Percentiles rank a stretch among this genome's conserved stretches.
Evolutionary conservation across 1,284 basidiomycete genomes (phyloP).

Genomic region (Rhodofomes roseus): DNA sequence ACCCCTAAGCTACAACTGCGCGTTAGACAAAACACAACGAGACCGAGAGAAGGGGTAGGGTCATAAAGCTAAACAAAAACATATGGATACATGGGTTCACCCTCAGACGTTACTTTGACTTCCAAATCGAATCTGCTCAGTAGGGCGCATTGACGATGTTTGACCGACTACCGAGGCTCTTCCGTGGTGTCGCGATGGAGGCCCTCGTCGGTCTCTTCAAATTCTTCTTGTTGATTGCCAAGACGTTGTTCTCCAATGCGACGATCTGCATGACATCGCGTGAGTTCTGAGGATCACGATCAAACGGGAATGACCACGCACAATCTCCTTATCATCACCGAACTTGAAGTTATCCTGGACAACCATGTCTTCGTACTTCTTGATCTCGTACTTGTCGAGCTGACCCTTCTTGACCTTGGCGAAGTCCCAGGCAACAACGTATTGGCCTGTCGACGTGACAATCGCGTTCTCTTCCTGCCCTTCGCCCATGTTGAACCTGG

Average conservation of each 20-base stretch:
- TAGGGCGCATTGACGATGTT: slow-evolving; percentile 72
- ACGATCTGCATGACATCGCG: slow-evolving; percentile 60
- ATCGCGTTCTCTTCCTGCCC: slow-evolving; percentile 92
- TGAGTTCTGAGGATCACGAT: neutral
- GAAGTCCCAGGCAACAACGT: slow-evolving; percentile 96
- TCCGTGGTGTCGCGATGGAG: slow-evolving; percentile 58
- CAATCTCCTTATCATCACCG: slow-evolving; percentile 93
- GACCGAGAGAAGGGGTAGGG: neutral
- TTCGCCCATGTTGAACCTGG: slow-evolving; percentile 88
- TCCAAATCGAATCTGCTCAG: slow-evolving; percentile 23
- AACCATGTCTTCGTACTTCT: slow-evolving; percentile 89
- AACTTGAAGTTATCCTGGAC: slow-evolving; percentile 97
- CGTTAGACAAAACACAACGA: neutral
- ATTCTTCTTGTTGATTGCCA: slow-evolving; percentile 92
- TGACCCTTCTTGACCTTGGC: slow-evolving; percentile 90
- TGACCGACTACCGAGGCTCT: slow-evolving; percentile 46
- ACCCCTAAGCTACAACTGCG: slow-evolving; percentile 6
- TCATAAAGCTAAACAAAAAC: neutral
- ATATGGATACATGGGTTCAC: slow-evolving; percentile 13
- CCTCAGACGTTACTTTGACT: neutral
- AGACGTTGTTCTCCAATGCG: slow-evolving; percentile 90
- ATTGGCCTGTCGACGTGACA: slow-evolving; percentile 94
- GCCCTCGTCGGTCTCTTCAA: slow-evolving; percentile 83
- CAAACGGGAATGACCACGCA: slow-evolving; percentile 31
- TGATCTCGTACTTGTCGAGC: slow-evolving; percentile 92